Conservation (phyloP, 257 asterid species). For the Capsicum pubescens region DNA sequence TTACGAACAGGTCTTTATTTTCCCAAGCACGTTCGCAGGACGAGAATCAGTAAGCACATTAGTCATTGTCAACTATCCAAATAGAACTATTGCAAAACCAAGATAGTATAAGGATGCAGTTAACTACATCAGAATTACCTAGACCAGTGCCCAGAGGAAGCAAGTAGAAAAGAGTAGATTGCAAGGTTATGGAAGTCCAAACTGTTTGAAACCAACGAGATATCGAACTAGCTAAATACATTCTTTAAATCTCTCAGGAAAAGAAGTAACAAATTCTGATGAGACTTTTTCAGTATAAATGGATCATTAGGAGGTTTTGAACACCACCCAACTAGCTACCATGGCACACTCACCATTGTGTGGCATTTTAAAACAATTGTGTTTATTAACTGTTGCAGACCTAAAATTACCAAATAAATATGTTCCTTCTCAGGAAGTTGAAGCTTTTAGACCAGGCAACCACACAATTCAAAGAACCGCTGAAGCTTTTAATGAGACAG, state of each 20-base stretch:
- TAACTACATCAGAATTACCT: too few species aligned
- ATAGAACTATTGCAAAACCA: conserved; percentile 16
- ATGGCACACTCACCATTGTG: neutral
- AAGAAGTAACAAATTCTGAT: neutral
- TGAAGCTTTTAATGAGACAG: neutral
- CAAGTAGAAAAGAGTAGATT: neutral
- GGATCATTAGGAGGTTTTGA: neutral
- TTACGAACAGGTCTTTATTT: neutral
- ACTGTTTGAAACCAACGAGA: neutral
- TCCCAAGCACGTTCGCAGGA: neutral
- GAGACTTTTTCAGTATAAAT: neutral
- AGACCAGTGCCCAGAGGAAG: too few species aligned
- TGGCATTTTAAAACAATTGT: neutral
- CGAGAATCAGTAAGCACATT: neutral
- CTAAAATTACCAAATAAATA: neutral
- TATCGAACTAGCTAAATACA: neutral
- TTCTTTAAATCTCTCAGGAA: neutral
- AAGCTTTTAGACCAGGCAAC: neutral
- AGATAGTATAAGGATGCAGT: neutral
- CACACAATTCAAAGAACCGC: neutral
- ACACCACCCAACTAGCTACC: neutral
- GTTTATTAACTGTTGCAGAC: neutral
- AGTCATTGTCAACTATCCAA: neutral
- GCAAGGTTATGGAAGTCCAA: neutral
- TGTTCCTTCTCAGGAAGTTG: neutral